These are phyloP conservation scores for Daldinia grandis DNA, from an alignment of 495 filamentous ascomycete species.

Conservation along the genomic window DNA sequence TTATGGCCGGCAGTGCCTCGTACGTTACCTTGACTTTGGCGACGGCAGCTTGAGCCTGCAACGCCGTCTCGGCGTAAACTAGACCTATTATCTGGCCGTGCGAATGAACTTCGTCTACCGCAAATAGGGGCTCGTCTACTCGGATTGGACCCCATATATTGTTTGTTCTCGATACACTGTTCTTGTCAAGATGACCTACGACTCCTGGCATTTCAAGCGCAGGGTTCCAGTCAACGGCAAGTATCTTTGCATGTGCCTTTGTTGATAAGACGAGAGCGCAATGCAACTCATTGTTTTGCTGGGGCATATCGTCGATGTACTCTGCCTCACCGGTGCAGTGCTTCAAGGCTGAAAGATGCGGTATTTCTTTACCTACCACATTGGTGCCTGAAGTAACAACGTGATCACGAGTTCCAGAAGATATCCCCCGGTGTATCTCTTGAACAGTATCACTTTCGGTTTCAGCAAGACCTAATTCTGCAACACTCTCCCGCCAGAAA, in stretches of 20 bases:
- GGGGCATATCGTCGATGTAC: constrained; percentile 87
- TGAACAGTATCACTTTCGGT: constrained; percentile 57
- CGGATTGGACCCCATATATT: constrained; percentile 85
- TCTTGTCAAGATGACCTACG: constrained; percentile 74
- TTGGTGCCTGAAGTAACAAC: constrained; percentile 59
- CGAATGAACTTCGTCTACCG: constrained; percentile 76
- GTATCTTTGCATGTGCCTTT: constrained; percentile 80
- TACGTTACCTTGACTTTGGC: constrained; percentile 80
- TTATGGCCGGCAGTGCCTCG: constrained; percentile 79
- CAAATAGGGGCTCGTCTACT: constrained; percentile 78
- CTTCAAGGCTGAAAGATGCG: constrained; percentile 84
- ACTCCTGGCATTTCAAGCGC: constrained; percentile 77
- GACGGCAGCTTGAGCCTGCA: constrained; percentile 73
- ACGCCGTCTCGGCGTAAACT: constrained; percentile 73
- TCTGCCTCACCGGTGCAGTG: constrained; percentile 85
- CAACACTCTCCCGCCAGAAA: constrained; percentile 67
- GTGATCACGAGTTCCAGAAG: constrained; percentile 66
- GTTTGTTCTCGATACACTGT: constrained; percentile 66
- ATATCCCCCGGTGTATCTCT: constrained; percentile 66
- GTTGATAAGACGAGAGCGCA: constrained; percentile 80
- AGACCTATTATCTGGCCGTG: constrained; percentile 86
- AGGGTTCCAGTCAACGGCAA: constrained; percentile 68
- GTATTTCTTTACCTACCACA: constrained; percentile 74
- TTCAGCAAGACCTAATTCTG: constrained; percentile 45
- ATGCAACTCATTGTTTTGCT: constrained; percentile 77